Evolutionary conservation across 2,329 filamentous ascomycete species (phyloP), one percentile per base, ranked within the genome.

Genomic region (Diaporthe citrichinensis): DNA sequence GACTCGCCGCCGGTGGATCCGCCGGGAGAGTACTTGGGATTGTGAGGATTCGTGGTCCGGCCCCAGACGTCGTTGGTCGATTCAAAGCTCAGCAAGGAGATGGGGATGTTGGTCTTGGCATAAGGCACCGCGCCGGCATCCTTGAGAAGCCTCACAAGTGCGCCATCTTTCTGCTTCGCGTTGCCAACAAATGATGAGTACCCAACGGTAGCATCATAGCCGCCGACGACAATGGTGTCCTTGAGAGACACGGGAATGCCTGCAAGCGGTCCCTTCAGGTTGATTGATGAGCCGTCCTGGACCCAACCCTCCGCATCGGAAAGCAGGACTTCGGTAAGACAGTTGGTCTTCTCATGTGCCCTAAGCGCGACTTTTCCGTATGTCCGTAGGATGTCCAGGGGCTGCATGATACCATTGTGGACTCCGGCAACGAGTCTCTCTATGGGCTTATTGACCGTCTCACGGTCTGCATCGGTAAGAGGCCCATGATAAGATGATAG

Each of bases 101-200:
- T 94, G 7, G 96, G 96, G 2, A 97, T 83, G 77, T 97, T 97
- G 0, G 96, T 98, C 87, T 98, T 98, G 78, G 96, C 95, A 82
- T 98, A 98, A 0, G 96, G 96, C 2, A 98, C 89, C 0, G 96
- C 95, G 31, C 96, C 94, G 3, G 95, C 95, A 81, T 97, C 94
- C 81, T 98, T 98, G 71, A 98, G 87, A 57, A 98, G 84, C 74
- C 89, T 90, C 31, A 94, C 92, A 80, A 95, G 90, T 2, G 91
- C 87, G 0, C 95, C 95, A 85, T 98, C 95, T 39, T 90, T 84
- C 0, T 83, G 74, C 51, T 88, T 86, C 20, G 92, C 92, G 80
- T 96, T 94, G 68, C 91, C 91, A 0, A 92, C 90, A 78, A 95
- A 91, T 71, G 88, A 86, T 49, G 94, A 95, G 84, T 95, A 98